Evolutionary conservation across 2,329 filamentous ascomycete species (phyloP).

Genomic region (Exophiala calicioides): DNA sequence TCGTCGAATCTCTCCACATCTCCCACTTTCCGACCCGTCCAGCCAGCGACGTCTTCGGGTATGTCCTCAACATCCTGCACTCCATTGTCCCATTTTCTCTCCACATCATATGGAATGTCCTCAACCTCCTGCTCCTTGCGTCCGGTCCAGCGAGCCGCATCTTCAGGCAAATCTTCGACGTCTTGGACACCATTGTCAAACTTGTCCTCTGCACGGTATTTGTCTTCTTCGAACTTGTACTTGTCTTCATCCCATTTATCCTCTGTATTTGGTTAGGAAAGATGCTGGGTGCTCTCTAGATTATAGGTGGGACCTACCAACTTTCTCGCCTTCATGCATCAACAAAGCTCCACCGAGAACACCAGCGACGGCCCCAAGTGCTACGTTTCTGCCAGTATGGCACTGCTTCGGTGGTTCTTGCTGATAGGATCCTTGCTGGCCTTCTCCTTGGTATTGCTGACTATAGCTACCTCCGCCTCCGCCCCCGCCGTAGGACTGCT

Average conservation of each 20-base stretch:
- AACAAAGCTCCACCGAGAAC: slow-evolving; percentile 46
- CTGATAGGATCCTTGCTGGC: slow-evolving; percentile 26
- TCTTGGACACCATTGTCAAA: slow-evolving; percentile 25
- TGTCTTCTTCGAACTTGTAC: too few species aligned
- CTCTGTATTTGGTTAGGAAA: slow-evolving; percentile 29
- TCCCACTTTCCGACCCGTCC: slow-evolving; percentile 45
- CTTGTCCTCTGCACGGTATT: slow-evolving; percentile 36
- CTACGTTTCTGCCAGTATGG: slow-evolving; percentile 39
- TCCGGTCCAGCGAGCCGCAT: slow-evolving; percentile 48
- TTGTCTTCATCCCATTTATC: slow-evolving; percentile 38
- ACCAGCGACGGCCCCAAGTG: slow-evolving; percentile 44
- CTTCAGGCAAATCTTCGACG: slow-evolving; percentile 45
- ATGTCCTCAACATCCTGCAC: slow-evolving; percentile 38
- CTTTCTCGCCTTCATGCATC: slow-evolving; percentile 49
- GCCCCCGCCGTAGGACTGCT: slow-evolving; percentile 23
- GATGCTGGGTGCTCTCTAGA: neutral
- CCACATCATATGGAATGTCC: slow-evolving; percentile 40
- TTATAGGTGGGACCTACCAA: slow-evolving; percentile 36
- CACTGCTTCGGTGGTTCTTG: slow-evolving; percentile 24
- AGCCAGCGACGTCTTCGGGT: slow-evolving; percentile 41
- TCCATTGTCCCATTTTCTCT: slow-evolving; percentile 38
- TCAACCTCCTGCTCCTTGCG: slow-evolving; percentile 46
- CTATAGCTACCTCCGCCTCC: slow-evolving; percentile 15
- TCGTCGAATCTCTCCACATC: slow-evolving; percentile 48
- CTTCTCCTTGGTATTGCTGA: slow-evolving; percentile 17